phyloP scores from a whole-genome alignment of 192 early-diverging fungal species.

The Geranomyces variabilis region DNA sequence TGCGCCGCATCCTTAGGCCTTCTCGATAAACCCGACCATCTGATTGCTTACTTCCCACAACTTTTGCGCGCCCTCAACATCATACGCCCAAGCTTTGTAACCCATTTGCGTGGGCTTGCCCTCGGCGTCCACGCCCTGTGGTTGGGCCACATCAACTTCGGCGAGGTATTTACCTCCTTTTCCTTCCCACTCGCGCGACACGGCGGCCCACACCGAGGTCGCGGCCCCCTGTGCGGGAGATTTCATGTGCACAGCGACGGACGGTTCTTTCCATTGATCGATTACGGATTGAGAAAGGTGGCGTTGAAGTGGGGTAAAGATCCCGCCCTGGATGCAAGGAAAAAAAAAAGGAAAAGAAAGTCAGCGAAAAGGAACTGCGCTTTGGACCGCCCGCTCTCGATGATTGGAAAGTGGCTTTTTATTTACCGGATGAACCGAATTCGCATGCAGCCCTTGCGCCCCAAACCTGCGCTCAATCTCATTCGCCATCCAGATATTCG shows the following conservation, averaged over 20 bases:
- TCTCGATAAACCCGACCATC: no score
- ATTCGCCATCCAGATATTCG: slow-evolving; percentile 41
- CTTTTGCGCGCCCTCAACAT: no score
- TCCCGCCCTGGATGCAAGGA: slow-evolving; percentile 3
- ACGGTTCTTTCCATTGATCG: background rate
- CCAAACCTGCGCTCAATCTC: slow-evolving; percentile 21
- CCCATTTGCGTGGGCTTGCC: no score
- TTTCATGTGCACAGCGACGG: slow-evolving; percentile 23
- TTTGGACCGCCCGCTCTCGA: slow-evolving; percentile 13
- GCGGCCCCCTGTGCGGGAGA: slow-evolving; percentile 35
- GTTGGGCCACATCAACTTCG: no score
- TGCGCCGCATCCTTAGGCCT: no score
- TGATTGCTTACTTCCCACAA: no score
- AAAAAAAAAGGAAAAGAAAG: background rate
- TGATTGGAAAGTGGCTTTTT: no score
- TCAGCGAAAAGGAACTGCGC: background rate
- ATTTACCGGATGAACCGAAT: slow-evolving; percentile 43
- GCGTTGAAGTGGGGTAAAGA: background rate
- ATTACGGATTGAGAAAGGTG: background rate
- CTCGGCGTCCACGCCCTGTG: no score
- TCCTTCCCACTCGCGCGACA: slow-evolving; percentile 37
- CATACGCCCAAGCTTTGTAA: no score
- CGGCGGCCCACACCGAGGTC: slow-evolving; percentile 31
- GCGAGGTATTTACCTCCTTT: slow-evolving; percentile 47
- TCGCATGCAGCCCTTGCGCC: slow-evolving; percentile 18